Conservation (phyloP, 352 stramenopile genomes). For the Plasmopara muralis region DNA sequence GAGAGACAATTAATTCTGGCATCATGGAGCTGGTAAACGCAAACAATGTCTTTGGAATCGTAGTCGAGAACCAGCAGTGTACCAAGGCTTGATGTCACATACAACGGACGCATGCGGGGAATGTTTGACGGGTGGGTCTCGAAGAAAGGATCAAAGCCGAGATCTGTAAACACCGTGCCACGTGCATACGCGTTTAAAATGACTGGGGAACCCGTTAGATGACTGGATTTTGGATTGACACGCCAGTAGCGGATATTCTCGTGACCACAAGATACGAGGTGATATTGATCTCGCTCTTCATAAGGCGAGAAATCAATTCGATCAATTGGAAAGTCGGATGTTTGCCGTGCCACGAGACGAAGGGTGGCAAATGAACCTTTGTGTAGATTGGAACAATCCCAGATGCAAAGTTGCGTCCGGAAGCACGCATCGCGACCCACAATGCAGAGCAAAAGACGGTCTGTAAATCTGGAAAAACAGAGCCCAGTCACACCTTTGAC, state of each 20-base stretch:
- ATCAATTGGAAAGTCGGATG: slow-evolving; percentile 78
- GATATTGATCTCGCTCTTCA: slow-evolving; percentile 37
- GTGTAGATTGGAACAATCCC: slow-evolving; percentile 42
- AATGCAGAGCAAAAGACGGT: slow-evolving; percentile 35
- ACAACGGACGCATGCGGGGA: slow-evolving; percentile 48
- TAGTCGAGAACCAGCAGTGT: slow-evolving; percentile 84
- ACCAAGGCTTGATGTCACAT: slow-evolving; percentile 68
- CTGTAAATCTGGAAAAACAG: slow-evolving; percentile 36
- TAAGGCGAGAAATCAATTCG: slow-evolving; percentile 80
- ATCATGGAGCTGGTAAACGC: slow-evolving; percentile 88
- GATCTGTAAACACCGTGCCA: slow-evolving; percentile 73
- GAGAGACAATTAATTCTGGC: slow-evolving; percentile 74
- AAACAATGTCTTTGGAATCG: slow-evolving; percentile 69
- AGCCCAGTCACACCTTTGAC: slow-evolving; percentile 40
- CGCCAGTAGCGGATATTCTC: slow-evolving; percentile 92
- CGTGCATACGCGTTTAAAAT: slow-evolving; percentile 88
- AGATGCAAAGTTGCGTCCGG: slow-evolving; percentile 72
- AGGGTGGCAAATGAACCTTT: slow-evolving; percentile 6
- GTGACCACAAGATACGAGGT: slow-evolving; percentile 84
- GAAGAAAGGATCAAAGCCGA: slow-evolving; percentile 75
- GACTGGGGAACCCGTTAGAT: slow-evolving; percentile 76
- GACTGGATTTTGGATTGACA: slow-evolving; percentile 32
- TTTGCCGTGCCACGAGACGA: slow-evolving; percentile 68
- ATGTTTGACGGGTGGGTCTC: slow-evolving; percentile 55
- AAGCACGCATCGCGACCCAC: slow-evolving; percentile 58